Evolutionary conservation across 106 monocot genomes (phyloP).

Genomic region (Dendrobium chrysotoxum): DNA sequence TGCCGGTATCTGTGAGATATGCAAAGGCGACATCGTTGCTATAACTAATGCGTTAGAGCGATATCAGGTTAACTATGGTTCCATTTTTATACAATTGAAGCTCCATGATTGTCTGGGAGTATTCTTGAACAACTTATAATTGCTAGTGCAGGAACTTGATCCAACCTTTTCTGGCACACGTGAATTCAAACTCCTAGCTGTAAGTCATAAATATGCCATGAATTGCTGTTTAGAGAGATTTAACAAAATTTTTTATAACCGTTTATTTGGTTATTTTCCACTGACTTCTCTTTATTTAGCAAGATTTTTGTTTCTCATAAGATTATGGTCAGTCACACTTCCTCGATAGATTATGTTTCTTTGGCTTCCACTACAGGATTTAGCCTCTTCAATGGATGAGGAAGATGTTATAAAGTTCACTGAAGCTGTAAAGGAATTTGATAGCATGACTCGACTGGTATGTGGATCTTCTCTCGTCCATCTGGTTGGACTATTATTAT

Average conservation of each 20-base stretch:
- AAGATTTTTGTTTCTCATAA: too few relatives aligned
- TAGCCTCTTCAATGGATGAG: slow-evolving; percentile 74
- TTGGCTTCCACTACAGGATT: slow-evolving; percentile 39
- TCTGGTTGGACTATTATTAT: not conserved
- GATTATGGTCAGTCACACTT: too few relatives aligned
- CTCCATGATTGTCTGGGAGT: not conserved
- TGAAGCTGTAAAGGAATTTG: slow-evolving; percentile 67
- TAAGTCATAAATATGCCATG: slow-evolving; percentile 9
- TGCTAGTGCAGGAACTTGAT: slow-evolving; percentile 34
- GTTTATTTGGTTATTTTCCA: not conserved
- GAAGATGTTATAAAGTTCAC: slow-evolving; percentile 82
- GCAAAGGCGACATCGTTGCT: slow-evolving; percentile 78
- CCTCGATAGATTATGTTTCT: too few relatives aligned
- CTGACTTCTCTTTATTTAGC: not conserved
- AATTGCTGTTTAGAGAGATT: not conserved
- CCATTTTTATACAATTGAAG: not conserved
- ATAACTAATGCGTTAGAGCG: slow-evolving; percentile 61
- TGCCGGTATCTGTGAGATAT: slow-evolving; percentile 88
- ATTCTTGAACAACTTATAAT: not conserved
- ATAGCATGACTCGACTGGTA: slow-evolving; percentile 95
- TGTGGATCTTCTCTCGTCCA: slow-evolving; percentile 6
- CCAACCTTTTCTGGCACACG: slow-evolving; percentile 74
- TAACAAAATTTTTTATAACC: not conserved
- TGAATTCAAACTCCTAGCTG: slow-evolving; percentile 59
- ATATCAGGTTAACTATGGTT: slow-evolving; percentile 46